These are phyloP conservation scores for Elsinoe batatas DNA, from an alignment of 2,329 filamentous ascomycete genomes.

Conservation along the genomic window DNA sequence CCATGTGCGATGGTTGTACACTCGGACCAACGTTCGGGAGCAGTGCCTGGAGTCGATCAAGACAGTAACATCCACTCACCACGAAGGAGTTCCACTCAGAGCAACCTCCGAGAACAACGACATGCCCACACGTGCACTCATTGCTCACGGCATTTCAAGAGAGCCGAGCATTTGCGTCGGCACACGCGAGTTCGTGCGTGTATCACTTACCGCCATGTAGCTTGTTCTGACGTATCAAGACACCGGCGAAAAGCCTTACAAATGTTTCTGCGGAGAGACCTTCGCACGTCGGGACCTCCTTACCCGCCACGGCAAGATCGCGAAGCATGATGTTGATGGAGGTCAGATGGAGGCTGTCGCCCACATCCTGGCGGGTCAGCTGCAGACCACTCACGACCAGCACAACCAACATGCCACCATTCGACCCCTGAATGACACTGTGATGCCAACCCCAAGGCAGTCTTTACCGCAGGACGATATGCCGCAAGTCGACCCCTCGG, in stretches of 20 bases:
- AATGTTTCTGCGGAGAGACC: constrained; percentile 5
- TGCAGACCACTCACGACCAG: background rate
- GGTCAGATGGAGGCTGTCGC: background rate
- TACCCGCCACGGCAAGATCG: constrained; percentile 1
- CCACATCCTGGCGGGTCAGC: background rate
- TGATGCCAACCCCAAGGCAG: background rate
- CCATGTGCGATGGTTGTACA: background rate
- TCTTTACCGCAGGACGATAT: background rate
- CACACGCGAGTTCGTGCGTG: background rate
- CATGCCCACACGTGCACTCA: background rate
- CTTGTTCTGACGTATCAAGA: background rate
- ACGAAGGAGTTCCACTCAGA: background rate
- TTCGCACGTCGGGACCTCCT: constrained; percentile 2
- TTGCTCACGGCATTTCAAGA: constrained; percentile 8
- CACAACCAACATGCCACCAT: background rate
- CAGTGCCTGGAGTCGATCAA: background rate
- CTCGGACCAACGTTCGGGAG: background rate
- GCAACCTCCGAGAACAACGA: background rate
- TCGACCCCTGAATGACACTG: background rate
- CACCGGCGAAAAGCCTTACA: constrained; percentile 6
- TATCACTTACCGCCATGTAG: background rate
- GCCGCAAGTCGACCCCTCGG: background rate
- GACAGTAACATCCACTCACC: background rate
- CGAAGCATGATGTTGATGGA: constrained; percentile 2
- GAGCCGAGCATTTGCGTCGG: background rate